A percentile compares a stretch with the other conserved stretches of the same genome.
phyloP scores from a whole-genome alignment of 1,284 basidiomycete genomes.

The Garcileccinum viscosum region DNA sequence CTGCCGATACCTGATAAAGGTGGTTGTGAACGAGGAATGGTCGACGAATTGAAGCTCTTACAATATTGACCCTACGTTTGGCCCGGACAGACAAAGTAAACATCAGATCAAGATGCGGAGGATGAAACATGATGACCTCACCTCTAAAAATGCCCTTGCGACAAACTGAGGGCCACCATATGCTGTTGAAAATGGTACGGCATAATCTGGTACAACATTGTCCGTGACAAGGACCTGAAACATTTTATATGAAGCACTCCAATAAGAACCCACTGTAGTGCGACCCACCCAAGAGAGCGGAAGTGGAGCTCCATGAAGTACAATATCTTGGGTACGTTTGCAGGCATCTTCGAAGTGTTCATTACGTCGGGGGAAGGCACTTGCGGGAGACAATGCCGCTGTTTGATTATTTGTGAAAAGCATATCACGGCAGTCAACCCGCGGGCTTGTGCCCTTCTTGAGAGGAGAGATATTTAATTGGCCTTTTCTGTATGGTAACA shows the following conservation, averaged over 20 bases:
- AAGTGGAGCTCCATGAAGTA: conserved; percentile 29
- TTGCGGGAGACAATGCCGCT: conserved; percentile 1
- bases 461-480: conserved; percentile 26
- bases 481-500: conserved; percentile 20
- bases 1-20: conserved; percentile 31
- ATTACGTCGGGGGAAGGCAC: conserved; percentile 1
- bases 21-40: not conserved
- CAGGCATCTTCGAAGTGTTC: conserved; percentile 6
- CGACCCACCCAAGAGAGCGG: conserved; percentile 33
- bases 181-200: conserved; percentile 33
- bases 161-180: conserved; percentile 37
- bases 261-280: not conserved
- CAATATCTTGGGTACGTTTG: conserved; percentile 20
- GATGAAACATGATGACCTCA: not conserved
- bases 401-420: conserved; percentile 19
- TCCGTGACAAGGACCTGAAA: conserved; percentile 35
- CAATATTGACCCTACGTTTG: conserved; percentile 32
- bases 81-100: not conserved
- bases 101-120: not conserved
- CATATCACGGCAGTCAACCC: conserved; percentile 31
- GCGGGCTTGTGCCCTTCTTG: conserved; percentile 22
- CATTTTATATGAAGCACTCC: not conserved
- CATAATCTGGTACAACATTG: conserved; percentile 37
- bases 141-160: conserved; percentile 35
- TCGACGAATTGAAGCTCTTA: conserved; percentile 16